A percentile compares a stretch with the other conserved stretches of the same genome.
These are phyloP conservation scores for Rhizopogon vesiculosus DNA, from an alignment of 768 basidiomycete genomes.

Conservation along the genomic window DNA sequence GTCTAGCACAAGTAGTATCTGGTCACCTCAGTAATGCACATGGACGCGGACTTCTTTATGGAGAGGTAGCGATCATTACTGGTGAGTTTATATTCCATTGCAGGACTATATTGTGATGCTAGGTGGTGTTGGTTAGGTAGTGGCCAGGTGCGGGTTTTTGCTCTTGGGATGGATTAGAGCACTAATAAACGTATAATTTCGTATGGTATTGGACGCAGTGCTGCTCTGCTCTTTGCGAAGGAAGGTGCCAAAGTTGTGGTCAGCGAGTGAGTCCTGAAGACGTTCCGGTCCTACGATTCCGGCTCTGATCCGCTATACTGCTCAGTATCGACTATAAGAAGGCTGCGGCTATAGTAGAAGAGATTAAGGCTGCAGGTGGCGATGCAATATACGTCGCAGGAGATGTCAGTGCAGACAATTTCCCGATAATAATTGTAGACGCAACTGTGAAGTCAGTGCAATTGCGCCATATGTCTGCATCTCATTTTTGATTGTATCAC, in stretches of 20 bases:
- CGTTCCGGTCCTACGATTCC: not conserved
- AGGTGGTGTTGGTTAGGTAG: constrained; percentile 44
- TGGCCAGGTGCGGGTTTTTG: constrained; percentile 51
- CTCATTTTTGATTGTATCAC: not conserved
- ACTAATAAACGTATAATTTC: not conserved
- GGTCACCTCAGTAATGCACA: constrained; percentile 56
- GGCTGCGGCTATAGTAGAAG: constrained; percentile 59
- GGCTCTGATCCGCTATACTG: not conserved
- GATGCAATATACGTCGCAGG: constrained; percentile 72
- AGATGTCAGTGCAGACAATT: constrained; percentile 80
- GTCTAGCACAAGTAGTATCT: constrained; percentile 68
- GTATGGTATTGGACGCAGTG: constrained; percentile 75
- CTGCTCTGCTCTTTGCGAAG: constrained; percentile 73
- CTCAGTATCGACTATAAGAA: constrained; percentile 68
- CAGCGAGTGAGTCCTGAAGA: constrained; percentile 54
- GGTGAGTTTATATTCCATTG: constrained; percentile 38
- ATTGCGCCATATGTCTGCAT: not conserved
- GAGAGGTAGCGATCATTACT: constrained; percentile 84
- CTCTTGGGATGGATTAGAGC: not conserved
- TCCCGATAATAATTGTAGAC: constrained; percentile 72
- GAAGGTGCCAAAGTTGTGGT: constrained; percentile 87
- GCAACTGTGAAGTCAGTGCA: constrained; percentile 68
- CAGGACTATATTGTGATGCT: not conserved
- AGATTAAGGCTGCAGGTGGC: constrained; percentile 71
- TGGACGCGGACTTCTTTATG: constrained; percentile 56